Base-by-base conservation (phyloP, 2,329 filamentous ascomycete genomes). In the Tolypocladium pustulatum region DNA sequence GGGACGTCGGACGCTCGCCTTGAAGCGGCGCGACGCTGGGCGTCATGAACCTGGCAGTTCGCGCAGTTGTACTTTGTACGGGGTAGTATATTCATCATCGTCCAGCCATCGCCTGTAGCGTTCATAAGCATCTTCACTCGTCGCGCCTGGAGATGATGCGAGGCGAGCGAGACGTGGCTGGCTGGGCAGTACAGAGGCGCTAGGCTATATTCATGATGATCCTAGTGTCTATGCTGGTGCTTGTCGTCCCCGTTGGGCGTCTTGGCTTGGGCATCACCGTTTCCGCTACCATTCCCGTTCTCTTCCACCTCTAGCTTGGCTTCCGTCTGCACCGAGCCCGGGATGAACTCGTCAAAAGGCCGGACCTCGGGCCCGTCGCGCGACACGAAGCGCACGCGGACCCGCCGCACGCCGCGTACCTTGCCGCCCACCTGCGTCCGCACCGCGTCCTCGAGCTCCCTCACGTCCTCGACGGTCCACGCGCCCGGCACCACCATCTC, bases 331-430 rank as follows among this genome's bases (percentile, higher is more conserved):
- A 88, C 76, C 62, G 88, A 81, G 2, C 82, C 82, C 2, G 81
- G 74, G 62, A 92, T 89, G 66, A 91, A 92, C 71, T 97, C 91
- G 69, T 96, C 89, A 61, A 89, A 86, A 66, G 74, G 76, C 32
- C 87, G 81, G 57, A 82, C 76, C 36, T 77, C 72, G 15, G 76
- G 72, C 34, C 80, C 78, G 22, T 89, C 86, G 64, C 84, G 83
- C 41, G 88, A 82, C 36, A 94, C 83, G 69, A 97, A 97, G 49
- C 91, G 86, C 56, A 97, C 82, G 61, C 89, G 87, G 38, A 99
- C 83, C 62, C 89, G 84, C 71, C 91, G 87, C 43, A 94, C 90
- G 1, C 94, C 93, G 61, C 90, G 84, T 17, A 97, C 89, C 65
- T 88, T 89, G 61, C 80, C 77, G 34, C 90, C 91, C 32, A 97